Conservation (phyloP, 495 filamentous ascomycete species). For the Aspergillus incahuasiensis region DNA sequence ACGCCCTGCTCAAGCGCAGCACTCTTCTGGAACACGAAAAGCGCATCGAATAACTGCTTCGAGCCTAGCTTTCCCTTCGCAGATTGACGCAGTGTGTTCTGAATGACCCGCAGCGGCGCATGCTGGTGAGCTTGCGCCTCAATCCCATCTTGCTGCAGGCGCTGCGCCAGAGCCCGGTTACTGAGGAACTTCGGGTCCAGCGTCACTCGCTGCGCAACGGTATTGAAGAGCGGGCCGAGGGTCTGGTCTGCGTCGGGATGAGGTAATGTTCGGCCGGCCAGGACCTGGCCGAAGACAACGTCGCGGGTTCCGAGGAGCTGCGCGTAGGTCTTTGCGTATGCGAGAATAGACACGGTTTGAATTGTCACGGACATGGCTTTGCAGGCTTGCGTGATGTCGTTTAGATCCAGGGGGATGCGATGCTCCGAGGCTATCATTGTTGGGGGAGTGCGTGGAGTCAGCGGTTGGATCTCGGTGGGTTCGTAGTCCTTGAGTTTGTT, state of each 20-base stretch:
- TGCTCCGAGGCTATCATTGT: conserved; percentile 28
- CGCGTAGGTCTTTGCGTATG: conserved; percentile 60
- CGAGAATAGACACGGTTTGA: conserved; percentile 68
- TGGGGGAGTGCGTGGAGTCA: conserved; percentile 9
- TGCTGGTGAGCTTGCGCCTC: conserved; percentile 54
- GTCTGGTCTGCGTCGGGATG: conserved; percentile 60
- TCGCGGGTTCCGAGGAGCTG: conserved; percentile 60
- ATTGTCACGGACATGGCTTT: conserved; percentile 64
- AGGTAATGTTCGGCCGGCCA: conserved; percentile 63
- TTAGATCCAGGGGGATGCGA: conserved; percentile 28
- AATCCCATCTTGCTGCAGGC: conserved; percentile 57
- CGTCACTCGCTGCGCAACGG: conserved; percentile 55
- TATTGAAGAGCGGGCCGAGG: conserved; percentile 89
- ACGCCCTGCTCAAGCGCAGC: conserved; percentile 9
- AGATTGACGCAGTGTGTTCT: conserved; percentile 25
- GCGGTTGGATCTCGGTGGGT: conserved; percentile 19
- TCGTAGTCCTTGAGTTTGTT: conserved; percentile 27
- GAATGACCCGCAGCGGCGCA: conserved; percentile 37
- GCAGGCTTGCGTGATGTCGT: conserved; percentile 42
- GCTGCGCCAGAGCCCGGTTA: conserved; percentile 46
- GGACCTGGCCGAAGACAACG: conserved; percentile 68
- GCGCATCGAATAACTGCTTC: conserved; percentile 63
- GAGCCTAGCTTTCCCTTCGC: conserved; percentile 21
- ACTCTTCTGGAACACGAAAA: conserved; percentile 78
- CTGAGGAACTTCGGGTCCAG: conserved; percentile 34